These are phyloP conservation scores for Bromus sterilis DNA, from an alignment of 176 grass and related monocot genomes.

Conservation along the genomic window DNA sequence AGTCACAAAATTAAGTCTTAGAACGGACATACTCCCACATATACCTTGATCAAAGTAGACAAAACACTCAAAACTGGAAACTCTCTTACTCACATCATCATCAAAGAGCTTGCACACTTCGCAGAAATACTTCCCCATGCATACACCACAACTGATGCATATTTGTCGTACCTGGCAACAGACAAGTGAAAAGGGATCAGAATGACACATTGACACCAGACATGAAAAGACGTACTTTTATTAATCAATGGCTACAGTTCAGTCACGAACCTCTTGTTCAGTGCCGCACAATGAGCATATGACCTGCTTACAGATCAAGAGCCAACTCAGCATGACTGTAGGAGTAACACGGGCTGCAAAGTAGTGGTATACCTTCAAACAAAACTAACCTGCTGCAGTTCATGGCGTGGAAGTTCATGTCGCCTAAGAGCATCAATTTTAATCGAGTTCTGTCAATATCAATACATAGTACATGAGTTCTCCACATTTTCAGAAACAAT, in stretches of 20 bases:
- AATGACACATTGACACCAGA: slow-evolving; percentile 2
- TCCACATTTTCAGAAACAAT: background rate
- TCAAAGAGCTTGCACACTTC: slow-evolving; percentile 88
- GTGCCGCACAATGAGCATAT: slow-evolving; percentile 80
- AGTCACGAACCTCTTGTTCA: slow-evolving; percentile 68
- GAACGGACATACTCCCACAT: background rate
- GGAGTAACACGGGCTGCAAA: background rate
- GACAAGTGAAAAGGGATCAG: slow-evolving; percentile 19
- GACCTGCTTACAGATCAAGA: slow-evolving; percentile 35
- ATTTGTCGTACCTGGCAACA: slow-evolving; percentile 61
- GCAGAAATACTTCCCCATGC: slow-evolving; percentile 93
- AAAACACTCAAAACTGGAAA: background rate
- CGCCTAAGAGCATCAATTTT: slow-evolving; percentile 34
- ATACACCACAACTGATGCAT: slow-evolving; percentile 72
- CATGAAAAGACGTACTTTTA: background rate
- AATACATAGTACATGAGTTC: background rate
- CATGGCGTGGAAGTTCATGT: slow-evolving; percentile 80
- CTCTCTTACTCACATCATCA: slow-evolving; percentile 73
- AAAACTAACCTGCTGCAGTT: slow-evolving; percentile 40
- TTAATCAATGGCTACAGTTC: background rate
- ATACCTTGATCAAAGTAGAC: slow-evolving; percentile 2
- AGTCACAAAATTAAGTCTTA: slow-evolving; percentile 20
- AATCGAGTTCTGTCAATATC: slow-evolving; percentile 60
- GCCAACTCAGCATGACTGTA: background rate
- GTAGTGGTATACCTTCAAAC: background rate